Percentiles rank a stretch among this genome's conserved stretches.
phyloP scores from a whole-genome alignment of 768 basidiomycete genomes.

The Lactarius trivialis region DNA sequence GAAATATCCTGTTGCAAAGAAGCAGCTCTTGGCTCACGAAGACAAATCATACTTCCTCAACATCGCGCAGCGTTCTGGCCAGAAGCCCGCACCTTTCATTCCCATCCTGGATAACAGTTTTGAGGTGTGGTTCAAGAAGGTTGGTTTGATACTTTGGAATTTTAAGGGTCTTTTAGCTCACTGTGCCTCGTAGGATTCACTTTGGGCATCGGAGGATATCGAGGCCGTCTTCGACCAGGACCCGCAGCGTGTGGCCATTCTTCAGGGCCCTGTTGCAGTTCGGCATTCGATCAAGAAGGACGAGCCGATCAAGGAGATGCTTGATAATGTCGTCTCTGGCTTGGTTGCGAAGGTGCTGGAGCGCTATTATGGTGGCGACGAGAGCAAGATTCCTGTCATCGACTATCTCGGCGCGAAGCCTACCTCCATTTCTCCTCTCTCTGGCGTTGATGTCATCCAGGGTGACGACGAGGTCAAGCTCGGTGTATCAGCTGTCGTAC shows the following conservation, averaged over 20 bases:
- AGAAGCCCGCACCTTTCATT: constrained; percentile 98
- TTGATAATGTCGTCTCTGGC: constrained; percentile 76
- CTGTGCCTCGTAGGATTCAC: constrained; percentile 62
- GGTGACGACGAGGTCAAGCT: constrained; percentile 41
- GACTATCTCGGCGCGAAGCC: constrained; percentile 74
- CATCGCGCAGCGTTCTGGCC: constrained; percentile 91
- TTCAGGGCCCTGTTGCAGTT: constrained; percentile 94
- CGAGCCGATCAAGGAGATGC: constrained; percentile 87
- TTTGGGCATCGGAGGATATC: constrained; percentile 97
- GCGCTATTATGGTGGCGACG: constrained; percentile 71
- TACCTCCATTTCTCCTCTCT: constrained; percentile 32
- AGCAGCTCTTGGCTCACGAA: constrained; percentile 86
- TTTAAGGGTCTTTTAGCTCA: constrained; percentile 8
- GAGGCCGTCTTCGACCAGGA: constrained; percentile 99
- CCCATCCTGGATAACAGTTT: constrained; percentile 89
- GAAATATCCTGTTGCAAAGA: constrained; percentile 71
- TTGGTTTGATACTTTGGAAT: constrained; percentile 29
- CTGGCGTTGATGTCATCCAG: constrained; percentile 41
- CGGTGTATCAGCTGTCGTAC: constrained; percentile 45
- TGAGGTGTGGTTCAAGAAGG: constrained; percentile 99
- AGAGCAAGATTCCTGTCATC: constrained; percentile 62
- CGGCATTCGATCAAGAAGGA: constrained; percentile 85
- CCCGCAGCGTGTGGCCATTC: constrained; percentile 94
- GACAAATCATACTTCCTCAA: constrained; percentile 95
- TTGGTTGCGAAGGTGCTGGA: constrained; percentile 78